Evolutionary conservation across 1,139 yeast species (phyloP).

Genomic region (Magnusiomyces suaveolens): DNA sequence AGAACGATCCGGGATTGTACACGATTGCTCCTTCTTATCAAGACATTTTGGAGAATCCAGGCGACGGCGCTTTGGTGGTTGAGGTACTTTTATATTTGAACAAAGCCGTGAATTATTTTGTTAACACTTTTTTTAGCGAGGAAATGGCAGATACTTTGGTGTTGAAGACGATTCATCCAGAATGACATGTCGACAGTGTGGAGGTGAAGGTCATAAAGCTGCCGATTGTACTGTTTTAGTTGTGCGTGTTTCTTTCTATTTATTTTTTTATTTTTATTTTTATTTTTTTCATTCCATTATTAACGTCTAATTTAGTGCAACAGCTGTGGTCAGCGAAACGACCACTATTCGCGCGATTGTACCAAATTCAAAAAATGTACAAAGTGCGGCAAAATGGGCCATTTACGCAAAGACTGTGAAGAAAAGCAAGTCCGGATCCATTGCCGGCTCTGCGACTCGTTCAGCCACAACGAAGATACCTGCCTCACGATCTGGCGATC

Average conservation of each 20-base stretch:
- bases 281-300: no score
- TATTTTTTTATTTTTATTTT: no score
- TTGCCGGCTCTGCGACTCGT: constrained; percentile 65
- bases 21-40: background rate
- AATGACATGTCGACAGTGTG: constrained; percentile 66
- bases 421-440: constrained; percentile 51
- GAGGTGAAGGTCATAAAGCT: constrained; percentile 71
- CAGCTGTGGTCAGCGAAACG: constrained; percentile 77
- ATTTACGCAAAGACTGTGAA: constrained; percentile 58
- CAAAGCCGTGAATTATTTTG: background rate
- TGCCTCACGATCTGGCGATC: constrained; percentile 88
- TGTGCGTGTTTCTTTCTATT: constrained; percentile 1
- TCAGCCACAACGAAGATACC: constrained; percentile 60
- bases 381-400: constrained; percentile 81
- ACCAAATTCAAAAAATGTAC: constrained; percentile 76
- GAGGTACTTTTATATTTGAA: constrained; percentile 1
- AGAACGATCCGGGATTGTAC: background rate
- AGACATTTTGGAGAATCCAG: background rate
- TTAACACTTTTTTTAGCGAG: constrained; percentile 37
- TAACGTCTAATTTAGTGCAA: constrained; percentile 56
- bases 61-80: constrained; percentile 2
- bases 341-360: constrained; percentile 79
- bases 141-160: constrained; percentile 85
- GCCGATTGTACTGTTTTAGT: constrained; percentile 78
- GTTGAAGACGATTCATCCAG: constrained; percentile 48